Percentiles rank a stretch among this genome's conserved stretches.
Conservation (phyloP, 768 basidiomycete species). For the Leccinum rimulosum region DNA sequence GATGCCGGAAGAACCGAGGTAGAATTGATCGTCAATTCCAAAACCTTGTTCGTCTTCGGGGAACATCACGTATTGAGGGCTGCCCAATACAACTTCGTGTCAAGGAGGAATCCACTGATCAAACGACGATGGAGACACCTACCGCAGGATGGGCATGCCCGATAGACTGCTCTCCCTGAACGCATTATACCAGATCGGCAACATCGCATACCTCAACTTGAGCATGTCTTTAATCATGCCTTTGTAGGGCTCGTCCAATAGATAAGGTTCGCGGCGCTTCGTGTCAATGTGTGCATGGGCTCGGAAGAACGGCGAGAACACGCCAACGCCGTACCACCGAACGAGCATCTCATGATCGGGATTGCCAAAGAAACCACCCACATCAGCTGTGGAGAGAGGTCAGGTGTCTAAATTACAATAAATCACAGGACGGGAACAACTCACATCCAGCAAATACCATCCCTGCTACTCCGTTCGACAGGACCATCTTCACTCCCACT, state of each 20-base stretch:
- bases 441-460: conserved; percentile 89
- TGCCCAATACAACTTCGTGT: conserved; percentile 28
- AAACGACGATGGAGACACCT: conserved; percentile 14
- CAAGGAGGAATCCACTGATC: not conserved
- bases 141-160: conserved; percentile 87
- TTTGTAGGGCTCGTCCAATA: conserved; percentile 88
- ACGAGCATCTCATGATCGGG: conserved; percentile 93
- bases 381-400: conserved; percentile 72
- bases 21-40: conserved; percentile 91
- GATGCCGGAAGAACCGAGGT: conserved; percentile 84
- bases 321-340: conserved; percentile 95
- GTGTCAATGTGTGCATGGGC: conserved; percentile 98
- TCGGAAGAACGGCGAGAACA: conserved; percentile 96
- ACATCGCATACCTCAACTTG: conserved; percentile 69
- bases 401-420: not conserved
- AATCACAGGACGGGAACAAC: conserved; percentile 30
- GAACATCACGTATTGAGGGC: conserved; percentile 95
- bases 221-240: conserved; percentile 75
- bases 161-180: too few relatives aligned
- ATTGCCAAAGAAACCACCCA: conserved; percentile 98
- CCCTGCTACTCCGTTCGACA: conserved; percentile 84
- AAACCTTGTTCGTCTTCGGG: conserved; percentile 87
- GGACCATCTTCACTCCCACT: conserved; percentile 89
- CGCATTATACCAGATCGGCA: too few relatives aligned
- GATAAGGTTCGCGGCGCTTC: conserved; percentile 94